phyloP scores from a whole-genome alignment of 2,329 filamentous ascomycete species.

The Lecanicillium sp. region DNA sequence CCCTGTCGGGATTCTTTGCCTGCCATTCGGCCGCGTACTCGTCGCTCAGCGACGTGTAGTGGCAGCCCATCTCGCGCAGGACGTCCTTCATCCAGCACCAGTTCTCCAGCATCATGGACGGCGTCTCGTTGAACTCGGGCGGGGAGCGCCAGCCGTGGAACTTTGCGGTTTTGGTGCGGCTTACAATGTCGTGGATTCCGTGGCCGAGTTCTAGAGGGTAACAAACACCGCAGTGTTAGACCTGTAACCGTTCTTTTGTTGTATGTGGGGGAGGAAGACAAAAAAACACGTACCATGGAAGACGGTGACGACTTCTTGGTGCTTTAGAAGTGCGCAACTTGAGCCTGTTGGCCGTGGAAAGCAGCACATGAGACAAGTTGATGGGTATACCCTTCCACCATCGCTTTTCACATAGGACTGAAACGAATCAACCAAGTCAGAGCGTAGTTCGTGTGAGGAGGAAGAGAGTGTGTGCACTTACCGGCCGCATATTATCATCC shows the following conservation, averaged over 20 bases:
- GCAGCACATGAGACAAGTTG: slow-evolving; percentile 50
- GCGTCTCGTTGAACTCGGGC: slow-evolving; percentile 10
- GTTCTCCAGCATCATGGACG: slow-evolving; percentile 11
- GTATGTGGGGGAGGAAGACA: too few species aligned
- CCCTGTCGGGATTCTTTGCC: slow-evolving; percentile 1
- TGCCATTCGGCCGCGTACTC: slow-evolving; percentile 4
- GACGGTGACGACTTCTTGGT: slow-evolving; percentile 46
- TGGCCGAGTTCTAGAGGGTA: slow-evolving; percentile 14
- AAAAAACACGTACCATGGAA: slow-evolving; percentile 32
- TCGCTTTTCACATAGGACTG: slow-evolving; percentile 35
- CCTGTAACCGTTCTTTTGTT: too few species aligned
- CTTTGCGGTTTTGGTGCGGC: slow-evolving; percentile 4
- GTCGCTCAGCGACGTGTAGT: slow-evolving; percentile 5
- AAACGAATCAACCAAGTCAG: background rate
- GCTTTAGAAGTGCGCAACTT: slow-evolving; percentile 47
- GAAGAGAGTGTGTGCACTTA: slow-evolving; percentile 1
- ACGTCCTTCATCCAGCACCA: slow-evolving; percentile 10
- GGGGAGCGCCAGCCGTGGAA: slow-evolving; percentile 7
- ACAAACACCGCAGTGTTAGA: too few species aligned
- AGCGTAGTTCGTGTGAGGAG: background rate
- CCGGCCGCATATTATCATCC: slow-evolving; percentile 47
- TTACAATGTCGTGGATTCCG: slow-evolving; percentile 11
- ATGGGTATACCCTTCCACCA: slow-evolving; percentile 43
- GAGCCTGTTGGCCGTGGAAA: slow-evolving; percentile 47
- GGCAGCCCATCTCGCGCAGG: slow-evolving; percentile 3